Conservation (phyloP, 2,329 filamentous ascomycete species). For the Pseudocercospora pini-densiflorae region DNA sequence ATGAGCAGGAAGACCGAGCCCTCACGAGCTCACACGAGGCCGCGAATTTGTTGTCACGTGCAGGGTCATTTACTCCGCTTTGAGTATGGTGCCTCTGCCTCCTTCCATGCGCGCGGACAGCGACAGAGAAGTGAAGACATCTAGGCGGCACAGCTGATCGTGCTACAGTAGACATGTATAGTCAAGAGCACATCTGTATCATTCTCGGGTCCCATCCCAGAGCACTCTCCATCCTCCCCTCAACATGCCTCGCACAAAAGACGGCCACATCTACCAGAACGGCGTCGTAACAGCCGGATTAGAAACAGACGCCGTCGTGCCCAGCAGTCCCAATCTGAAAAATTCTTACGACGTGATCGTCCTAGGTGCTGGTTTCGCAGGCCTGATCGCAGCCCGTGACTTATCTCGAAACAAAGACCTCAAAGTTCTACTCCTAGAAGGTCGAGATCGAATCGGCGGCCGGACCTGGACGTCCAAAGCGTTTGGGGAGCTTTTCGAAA, state of each 20-base stretch:
- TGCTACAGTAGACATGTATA: neutral
- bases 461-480: conserved; percentile 54
- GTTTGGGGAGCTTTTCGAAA: conserved; percentile 51
- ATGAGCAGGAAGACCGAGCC: neutral
- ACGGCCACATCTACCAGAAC: conserved; percentile 4
- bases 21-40: neutral
- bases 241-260: conserved; percentile 11
- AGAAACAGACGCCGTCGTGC: neutral
- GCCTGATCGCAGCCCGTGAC: conserved; percentile 41
- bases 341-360: conserved; percentile 43
- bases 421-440: conserved; percentile 53
- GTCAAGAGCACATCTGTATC: too few species aligned
- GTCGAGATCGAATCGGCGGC: conserved; percentile 55
- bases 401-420: conserved; percentile 37
- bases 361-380: conserved; percentile 48
- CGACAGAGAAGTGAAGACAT: neutral
- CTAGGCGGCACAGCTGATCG: neutral
- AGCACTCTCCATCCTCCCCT: neutral
- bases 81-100: too few species aligned
- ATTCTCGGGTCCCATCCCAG: neutral
- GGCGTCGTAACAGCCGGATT: neutral
- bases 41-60: neutral
- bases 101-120: too few species aligned
- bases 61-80: neutral
- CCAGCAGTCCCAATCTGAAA: neutral